Percentiles rank a stretch among this genome's conserved stretches.
Evolutionary conservation across 139 green algal genomes (phyloP).

Genomic region (Volvox africanus): DNA sequence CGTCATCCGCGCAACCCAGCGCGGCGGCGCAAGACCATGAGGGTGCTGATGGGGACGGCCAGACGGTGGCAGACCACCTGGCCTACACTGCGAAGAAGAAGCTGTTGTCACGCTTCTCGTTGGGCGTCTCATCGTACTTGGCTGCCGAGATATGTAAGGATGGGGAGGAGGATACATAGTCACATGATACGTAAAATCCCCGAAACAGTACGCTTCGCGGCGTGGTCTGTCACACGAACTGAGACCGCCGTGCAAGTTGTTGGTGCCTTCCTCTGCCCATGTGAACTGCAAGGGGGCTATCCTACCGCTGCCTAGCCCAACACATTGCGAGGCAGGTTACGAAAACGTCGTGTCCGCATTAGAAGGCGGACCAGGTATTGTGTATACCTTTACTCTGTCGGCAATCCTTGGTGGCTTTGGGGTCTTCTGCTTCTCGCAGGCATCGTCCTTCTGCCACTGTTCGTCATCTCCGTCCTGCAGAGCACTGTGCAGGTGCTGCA

Average conservation of each 20-base stretch:
- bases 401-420: no score
- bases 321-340: no score
- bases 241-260: no score
- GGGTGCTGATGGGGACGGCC: background rate
- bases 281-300: no score
- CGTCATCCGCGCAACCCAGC: background rate
- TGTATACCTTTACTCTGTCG: no score
- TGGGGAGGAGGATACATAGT: background rate
- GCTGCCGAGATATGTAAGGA: slow-evolving; percentile 27
- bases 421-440: background rate
- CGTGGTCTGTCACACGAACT: no score
- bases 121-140: slow-evolving; percentile 30
- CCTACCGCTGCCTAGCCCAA: no score
- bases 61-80: slow-evolving; percentile 45
- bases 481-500: slow-evolving; percentile 33
- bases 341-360: no score
- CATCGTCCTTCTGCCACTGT: slow-evolving; percentile 23
- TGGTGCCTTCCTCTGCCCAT: no score
- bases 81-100: slow-evolving; percentile 30
- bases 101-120: slow-evolving; percentile 17
- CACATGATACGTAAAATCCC: no score
- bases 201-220: no score
- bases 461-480: slow-evolving; percentile 41
- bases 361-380: no score
- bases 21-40: background rate